Base-by-base conservation (phyloP, 208 protist species). In the Acanthamoeba triangularis region DNA sequence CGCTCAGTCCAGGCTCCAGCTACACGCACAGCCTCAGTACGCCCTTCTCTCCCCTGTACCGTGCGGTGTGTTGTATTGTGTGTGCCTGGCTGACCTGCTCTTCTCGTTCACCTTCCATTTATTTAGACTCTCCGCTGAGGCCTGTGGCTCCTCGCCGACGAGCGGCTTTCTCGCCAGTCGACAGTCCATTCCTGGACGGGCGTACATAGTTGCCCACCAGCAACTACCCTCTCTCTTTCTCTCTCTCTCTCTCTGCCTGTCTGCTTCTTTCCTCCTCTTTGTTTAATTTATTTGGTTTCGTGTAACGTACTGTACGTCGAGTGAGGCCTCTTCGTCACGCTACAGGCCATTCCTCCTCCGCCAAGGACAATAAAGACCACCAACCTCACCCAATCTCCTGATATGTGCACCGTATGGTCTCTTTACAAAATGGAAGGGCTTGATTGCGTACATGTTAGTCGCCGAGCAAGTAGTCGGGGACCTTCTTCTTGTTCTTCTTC, bases 401-500 rank as follows among this genome's bases (percentile, higher is more conserved):
- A n/a, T 59, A 23, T 0, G 54, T 23, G 54, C 30, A n/a, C n/a
- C n/a, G n/a, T n/a, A n/a, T n/a, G 54, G 25, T 65, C 59, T 65
- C 59, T 65, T 65, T 65, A 65, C 59, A 65, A n/a, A 13, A 28
- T 30, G 16, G 59, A 13, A 28, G 56, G n/a, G 25, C 7, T n/a
- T 10, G 3, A 0, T 10, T 65, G 65, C 8, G n/a, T 37, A n/a
- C 8, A 6, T 8, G 20, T 67, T 41, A 91, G 59, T 91, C 84
- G 16, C 54, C 84, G 11, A 91, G 84, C 44, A 91, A 30, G 59
- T 91, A 91, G n/a, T 23, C 18, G 20, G 84, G 84, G 30, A 67
- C 25, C 84, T 91, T 91, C 52, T 94, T 94, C 47, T 94, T 94
- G 44, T 85, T 85, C 76, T 59, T 59, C 30, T 94, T 94, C 90